These are phyloP conservation scores for Sapria himalayana DNA, from an alignment of 345 rosid species.

Conservation along the genomic window DNA sequence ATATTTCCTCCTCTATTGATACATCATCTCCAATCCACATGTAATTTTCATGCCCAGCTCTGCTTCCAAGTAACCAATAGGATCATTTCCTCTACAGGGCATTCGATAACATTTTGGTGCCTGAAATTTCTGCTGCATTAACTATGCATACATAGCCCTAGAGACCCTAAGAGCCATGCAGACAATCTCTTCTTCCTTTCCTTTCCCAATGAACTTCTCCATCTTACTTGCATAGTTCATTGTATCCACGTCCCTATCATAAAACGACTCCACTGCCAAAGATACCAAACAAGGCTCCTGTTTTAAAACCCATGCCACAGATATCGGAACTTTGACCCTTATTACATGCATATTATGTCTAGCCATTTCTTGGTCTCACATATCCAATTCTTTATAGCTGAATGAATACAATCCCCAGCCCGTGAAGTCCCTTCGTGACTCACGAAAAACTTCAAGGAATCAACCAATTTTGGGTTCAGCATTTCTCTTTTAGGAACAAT, in stretches of 20 bases:
- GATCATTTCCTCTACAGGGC: constrained; percentile 30
- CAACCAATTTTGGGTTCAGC: constrained; percentile 25
- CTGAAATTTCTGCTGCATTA: constrained; percentile 74
- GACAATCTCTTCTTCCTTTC: constrained; percentile 38
- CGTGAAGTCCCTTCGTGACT: constrained; percentile 18
- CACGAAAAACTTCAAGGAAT: constrained; percentile 29
- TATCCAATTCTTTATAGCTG: constrained; percentile 34
- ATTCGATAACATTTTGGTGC: constrained; percentile 67
- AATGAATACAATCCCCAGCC: constrained; percentile 33
- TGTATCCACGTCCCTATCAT: constrained; percentile 69
- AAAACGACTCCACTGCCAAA: constrained; percentile 69
- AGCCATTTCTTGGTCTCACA: constrained; percentile 41
- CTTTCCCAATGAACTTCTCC: constrained; percentile 44
- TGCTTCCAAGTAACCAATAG: constrained; percentile 32
- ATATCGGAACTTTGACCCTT: constrained; percentile 57
- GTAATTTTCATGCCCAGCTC: constrained; percentile 88
- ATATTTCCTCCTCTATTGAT: constrained; percentile 49
- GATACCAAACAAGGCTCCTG: constrained; percentile 54
- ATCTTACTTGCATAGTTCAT: constrained; percentile 74
- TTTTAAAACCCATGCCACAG: constrained; percentile 46
- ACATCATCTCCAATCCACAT: constrained; percentile 84
- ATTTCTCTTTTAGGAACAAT: constrained; percentile 29
- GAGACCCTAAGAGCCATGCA: constrained; percentile 33
- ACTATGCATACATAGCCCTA: constrained; percentile 78
- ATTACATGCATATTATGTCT: constrained; percentile 36